These are phyloP conservation scores for Aphanomyces astaci DNA, from an alignment of 352 stramenopile genomes.

Conservation along the genomic window DNA sequence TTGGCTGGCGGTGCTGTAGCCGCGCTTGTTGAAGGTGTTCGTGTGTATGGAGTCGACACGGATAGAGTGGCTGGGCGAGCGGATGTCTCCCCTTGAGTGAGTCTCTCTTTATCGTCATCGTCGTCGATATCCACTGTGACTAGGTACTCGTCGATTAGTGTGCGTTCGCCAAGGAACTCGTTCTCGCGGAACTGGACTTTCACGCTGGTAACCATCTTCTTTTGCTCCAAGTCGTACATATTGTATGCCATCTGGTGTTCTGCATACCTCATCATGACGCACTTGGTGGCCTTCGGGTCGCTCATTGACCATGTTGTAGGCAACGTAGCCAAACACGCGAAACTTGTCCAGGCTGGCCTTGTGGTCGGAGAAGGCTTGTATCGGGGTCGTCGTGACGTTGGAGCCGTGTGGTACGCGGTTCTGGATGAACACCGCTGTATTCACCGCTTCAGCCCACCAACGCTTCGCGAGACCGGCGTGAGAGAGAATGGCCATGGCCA, in stretches of 20 bases:
- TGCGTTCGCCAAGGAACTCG: constrained; percentile 2
- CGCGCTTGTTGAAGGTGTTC: too few species aligned
- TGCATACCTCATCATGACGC: constrained; percentile 26
- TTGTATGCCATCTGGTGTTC: constrained; percentile 25
- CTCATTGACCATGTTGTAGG: constrained; percentile 28
- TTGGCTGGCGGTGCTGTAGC: not conserved
- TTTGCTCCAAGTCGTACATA: constrained; percentile 14
- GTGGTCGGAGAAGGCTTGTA: constrained; percentile 24
- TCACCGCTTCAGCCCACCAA: constrained; percentile 32
- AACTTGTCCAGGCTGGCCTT: constrained; percentile 22
- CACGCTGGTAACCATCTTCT: constrained; percentile 10
- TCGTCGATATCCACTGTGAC: not conserved
- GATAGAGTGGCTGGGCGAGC: not conserved
- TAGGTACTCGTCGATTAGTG: not conserved
- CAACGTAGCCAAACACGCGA: constrained; percentile 28
- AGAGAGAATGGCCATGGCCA: constrained; percentile 27
- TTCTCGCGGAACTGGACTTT: constrained; percentile 2
- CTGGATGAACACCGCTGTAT: constrained; percentile 29
- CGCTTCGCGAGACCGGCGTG: constrained; percentile 23
- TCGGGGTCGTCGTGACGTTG: constrained; percentile 23
- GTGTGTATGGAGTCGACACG: not conserved
- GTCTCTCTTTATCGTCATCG: not conserved
- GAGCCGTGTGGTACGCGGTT: too few species aligned
- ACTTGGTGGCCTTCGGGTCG: constrained; percentile 25
- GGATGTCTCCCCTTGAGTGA: not conserved